phyloP scores from a whole-genome alignment of 192 early-diverging fungal species.

The Coemansia asiatica region DNA sequence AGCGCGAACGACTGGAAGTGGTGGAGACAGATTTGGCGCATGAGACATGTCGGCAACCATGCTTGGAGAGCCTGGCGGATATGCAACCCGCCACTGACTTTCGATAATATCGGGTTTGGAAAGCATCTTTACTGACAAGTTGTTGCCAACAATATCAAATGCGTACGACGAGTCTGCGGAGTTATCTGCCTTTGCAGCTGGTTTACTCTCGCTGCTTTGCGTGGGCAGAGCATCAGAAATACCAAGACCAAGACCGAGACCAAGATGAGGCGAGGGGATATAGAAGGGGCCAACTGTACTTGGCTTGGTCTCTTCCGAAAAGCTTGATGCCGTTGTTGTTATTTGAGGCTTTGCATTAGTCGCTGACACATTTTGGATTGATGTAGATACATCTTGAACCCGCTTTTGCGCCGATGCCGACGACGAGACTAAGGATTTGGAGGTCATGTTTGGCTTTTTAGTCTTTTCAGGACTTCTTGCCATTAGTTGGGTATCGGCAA shows the following conservation, averaged over 20 bases:
- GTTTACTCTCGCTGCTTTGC: background rate
- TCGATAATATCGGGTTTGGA: background rate
- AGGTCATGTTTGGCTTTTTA: background rate
- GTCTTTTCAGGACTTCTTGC: background rate
- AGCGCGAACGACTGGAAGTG: background rate
- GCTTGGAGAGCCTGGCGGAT: background rate
- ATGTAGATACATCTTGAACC: background rate
- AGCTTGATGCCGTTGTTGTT: background rate
- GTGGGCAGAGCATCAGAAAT: background rate
- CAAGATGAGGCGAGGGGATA: background rate
- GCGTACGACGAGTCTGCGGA: conserved; percentile 1
- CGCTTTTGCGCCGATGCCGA: background rate
- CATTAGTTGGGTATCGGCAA: background rate
- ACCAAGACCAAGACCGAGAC: too few relatives aligned
- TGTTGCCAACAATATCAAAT: conserved; percentile 20
- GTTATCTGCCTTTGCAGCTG: background rate
- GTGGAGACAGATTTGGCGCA: background rate
- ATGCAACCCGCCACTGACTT: background rate
- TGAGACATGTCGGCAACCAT: background rate
- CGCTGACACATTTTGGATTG: background rate
- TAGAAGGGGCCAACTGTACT: background rate
- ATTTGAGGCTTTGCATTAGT: background rate
- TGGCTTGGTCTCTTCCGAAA: background rate
- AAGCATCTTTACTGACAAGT: conserved; percentile 9
- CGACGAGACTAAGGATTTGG: background rate